Evolutionary conservation across 768 basidiomycete genomes (phyloP).

Genomic region (Rhodotorula kratochvilovae): DNA sequence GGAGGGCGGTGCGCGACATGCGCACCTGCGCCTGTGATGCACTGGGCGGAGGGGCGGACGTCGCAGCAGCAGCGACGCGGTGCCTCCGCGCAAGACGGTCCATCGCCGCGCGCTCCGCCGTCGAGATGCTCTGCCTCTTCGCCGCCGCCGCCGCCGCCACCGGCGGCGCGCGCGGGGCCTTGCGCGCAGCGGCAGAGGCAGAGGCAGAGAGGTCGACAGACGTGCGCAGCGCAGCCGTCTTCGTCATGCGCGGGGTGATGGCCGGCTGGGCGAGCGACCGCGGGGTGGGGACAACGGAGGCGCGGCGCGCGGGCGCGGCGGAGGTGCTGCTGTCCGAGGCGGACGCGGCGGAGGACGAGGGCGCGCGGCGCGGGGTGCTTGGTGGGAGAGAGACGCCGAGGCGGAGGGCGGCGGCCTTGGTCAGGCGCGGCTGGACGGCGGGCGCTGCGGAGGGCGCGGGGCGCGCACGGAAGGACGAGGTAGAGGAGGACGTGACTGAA

Average conservation of each 20-base stretch:
- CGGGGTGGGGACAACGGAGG: slow-evolving; percentile 5
- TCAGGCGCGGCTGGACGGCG: slow-evolving; percentile 19
- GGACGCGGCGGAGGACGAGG: not conserved
- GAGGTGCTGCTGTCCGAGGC: not conserved
- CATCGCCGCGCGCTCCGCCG: slow-evolving; percentile 27
- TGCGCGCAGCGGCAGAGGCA: not conserved
- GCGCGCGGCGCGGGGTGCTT: not conserved
- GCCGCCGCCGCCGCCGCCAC: not conserved
- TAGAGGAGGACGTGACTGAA: not conserved
- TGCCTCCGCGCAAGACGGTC: not conserved
- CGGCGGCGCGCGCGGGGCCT: not conserved
- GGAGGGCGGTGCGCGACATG: slow-evolving; percentile 21
- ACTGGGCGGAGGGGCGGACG: not conserved
- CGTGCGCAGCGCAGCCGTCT: slow-evolving; percentile 12
- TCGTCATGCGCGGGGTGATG: slow-evolving; percentile 19
- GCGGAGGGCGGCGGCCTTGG: slow-evolving; percentile 33
- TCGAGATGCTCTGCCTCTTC: slow-evolving; percentile 23
- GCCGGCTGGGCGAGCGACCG: slow-evolving; percentile 20
- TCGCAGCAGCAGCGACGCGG: not conserved
- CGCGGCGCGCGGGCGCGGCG: not conserved
- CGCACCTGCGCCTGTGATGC: not conserved
- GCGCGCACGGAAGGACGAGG: slow-evolving; percentile 13
- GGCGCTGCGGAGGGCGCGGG: slow-evolving; percentile 3
- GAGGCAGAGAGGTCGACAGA: not conserved
- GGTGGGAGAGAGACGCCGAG: slow-evolving; percentile 20